A percentile compares a stretch with the other conserved stretches of the same genome.
These are phyloP conservation scores for Monotropa hypopitys DNA, from an alignment of 179 eudicot species.

Conservation along the genomic window DNA sequence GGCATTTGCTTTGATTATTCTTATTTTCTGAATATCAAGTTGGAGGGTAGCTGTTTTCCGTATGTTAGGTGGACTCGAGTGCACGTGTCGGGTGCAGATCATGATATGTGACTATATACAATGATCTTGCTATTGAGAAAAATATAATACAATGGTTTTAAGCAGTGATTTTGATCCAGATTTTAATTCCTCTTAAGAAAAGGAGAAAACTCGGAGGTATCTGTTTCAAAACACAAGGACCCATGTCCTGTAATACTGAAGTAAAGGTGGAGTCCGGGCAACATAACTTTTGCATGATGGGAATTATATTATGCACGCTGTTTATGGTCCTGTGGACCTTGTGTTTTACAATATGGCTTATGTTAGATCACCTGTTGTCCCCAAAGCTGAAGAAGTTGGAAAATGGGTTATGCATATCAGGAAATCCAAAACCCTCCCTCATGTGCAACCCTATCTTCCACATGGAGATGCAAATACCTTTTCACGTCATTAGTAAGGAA, in stretches of 20 bases:
- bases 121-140: not conserved
- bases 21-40: too few relatives aligned
- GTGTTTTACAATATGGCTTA: not conserved
- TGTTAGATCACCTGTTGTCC: not conserved
- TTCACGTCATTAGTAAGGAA: too few relatives aligned
- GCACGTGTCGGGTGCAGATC: not conserved
- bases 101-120: not conserved
- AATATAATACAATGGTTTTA: not conserved
- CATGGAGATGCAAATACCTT: not conserved
- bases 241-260: not conserved
- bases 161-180: not conserved
- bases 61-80: not conserved
- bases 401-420: too few relatives aligned
- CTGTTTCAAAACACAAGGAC: not conserved
- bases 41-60: too few relatives aligned
- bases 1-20: not conserved
- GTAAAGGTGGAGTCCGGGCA: not conserved
- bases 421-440: too few relatives aligned
- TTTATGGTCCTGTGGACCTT: not conserved
- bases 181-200: not conserved
- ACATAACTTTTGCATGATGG: not conserved
- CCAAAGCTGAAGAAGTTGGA: not conserved
- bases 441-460: not conserved
- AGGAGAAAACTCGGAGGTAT: not conserved
- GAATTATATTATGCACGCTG: not conserved